Evolutionary conservation across 768 basidiomycete genomes (phyloP).

Genomic region (Pleurotus tuoliensis): DNA sequence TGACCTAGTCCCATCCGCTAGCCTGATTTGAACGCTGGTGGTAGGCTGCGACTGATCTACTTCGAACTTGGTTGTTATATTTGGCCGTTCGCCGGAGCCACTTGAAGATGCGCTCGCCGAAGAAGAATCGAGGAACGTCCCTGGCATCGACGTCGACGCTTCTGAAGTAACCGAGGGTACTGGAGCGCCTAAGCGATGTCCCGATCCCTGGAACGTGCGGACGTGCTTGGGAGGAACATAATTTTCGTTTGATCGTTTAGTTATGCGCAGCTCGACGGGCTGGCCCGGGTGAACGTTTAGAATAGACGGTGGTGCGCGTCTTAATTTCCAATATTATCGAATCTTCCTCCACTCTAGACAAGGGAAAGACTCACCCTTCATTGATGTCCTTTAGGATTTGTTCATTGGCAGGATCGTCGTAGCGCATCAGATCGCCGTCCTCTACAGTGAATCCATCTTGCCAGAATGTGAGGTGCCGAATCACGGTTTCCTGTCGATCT

Average conservation of each 20-base stretch:
- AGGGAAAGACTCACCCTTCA: constrained; percentile 49
- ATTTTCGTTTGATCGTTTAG: constrained; percentile 64
- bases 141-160: constrained; percentile 44
- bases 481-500: constrained; percentile 47
- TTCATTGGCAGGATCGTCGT: constrained; percentile 74
- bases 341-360: too few relatives aligned
- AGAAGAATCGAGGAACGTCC: constrained; percentile 45
- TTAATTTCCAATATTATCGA: constrained; percentile 18
- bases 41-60: constrained; percentile 81
- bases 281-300: constrained; percentile 74
- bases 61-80: constrained; percentile 57
- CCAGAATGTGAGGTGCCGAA: constrained; percentile 88
- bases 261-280: constrained; percentile 79
- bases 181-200: constrained; percentile 79
- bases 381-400: constrained; percentile 73
- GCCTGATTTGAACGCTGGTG: constrained; percentile 85
- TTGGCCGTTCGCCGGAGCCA: constrained; percentile 25
- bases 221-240: constrained; percentile 58
- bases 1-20: constrained; percentile 89
- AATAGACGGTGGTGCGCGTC: constrained; percentile 74
- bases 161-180: constrained; percentile 38
- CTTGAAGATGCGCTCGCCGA: constrained; percentile 19
- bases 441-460: constrained; percentile 89
- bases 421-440: constrained; percentile 80
- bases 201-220: constrained; percentile 64